A percentile compares a stretch with the other conserved stretches of the same genome.
Conservation (phyloP, 805 yeast species). For the Candida takata region DNA sequence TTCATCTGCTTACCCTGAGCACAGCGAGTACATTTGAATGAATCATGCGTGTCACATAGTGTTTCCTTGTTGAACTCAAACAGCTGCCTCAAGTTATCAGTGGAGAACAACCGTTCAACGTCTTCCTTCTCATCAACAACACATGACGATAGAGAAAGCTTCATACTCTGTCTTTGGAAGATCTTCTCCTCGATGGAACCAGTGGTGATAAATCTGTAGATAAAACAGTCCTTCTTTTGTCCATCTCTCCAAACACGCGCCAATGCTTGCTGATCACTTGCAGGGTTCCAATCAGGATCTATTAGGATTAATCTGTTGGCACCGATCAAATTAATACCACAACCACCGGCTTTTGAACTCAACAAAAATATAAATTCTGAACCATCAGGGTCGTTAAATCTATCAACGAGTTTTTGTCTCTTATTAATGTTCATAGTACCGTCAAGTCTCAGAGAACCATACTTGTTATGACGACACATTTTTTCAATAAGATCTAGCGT, state of each 20-base stretch:
- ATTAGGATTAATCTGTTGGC: slow-evolving; percentile 84
- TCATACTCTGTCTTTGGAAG: slow-evolving; percentile 92
- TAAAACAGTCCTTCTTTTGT: slow-evolving; percentile 93
- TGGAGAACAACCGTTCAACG: slow-evolving; percentile 84
- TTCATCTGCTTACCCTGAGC: slow-evolving; percentile 47
- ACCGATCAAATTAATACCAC: slow-evolving; percentile 95
- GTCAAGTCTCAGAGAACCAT: slow-evolving; percentile 78
- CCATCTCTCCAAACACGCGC: slow-evolving; percentile 99
- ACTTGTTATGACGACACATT: slow-evolving; percentile 68
- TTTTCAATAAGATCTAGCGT: slow-evolving; percentile 86
- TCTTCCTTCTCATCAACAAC: slow-evolving; percentile 96
- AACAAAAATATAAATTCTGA: slow-evolving; percentile 81
- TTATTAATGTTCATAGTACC: slow-evolving; percentile 91
- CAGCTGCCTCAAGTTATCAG: slow-evolving; percentile 69
- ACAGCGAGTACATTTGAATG: slow-evolving; percentile 85
- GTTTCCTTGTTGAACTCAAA: slow-evolving; percentile 66
- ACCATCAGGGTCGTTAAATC: slow-evolving; percentile 84
- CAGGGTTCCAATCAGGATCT: slow-evolving; percentile 98
- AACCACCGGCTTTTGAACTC: slow-evolving; percentile 97
- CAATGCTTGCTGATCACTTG: slow-evolving; percentile 94
- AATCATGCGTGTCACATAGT: slow-evolving; percentile 85
- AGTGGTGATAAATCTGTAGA: slow-evolving; percentile 86
- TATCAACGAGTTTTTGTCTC: slow-evolving; percentile 86
- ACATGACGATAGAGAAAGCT: slow-evolving; percentile 85
- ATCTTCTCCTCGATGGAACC: slow-evolving; percentile 97